Evolutionary conservation across 495 filamentous ascomycete species (phyloP).

Genomic region (Achaetomiella virescens): DNA sequence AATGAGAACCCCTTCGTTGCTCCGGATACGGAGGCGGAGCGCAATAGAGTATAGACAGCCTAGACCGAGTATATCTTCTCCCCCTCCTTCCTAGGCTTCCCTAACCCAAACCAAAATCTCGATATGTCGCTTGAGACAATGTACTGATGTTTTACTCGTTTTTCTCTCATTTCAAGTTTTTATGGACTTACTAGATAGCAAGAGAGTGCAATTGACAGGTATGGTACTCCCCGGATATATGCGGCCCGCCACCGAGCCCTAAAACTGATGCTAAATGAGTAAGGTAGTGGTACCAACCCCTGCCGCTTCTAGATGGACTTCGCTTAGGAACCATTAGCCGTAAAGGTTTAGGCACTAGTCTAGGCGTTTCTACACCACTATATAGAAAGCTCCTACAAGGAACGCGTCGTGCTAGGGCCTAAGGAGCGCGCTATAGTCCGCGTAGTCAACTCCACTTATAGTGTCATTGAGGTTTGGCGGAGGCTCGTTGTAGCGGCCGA

Average conservation of each 20-base stretch:
- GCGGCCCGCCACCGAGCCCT: not conserved
- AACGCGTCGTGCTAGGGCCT: not conserved
- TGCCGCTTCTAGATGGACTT: constrained; percentile 1
- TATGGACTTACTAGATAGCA: not conserved
- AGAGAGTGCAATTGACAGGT: not conserved
- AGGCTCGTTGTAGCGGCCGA: not conserved
- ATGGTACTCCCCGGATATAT: not conserved
- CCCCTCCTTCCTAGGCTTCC: not conserved
- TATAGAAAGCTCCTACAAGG: not conserved
- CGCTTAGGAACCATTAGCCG: not conserved
- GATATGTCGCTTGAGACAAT: not conserved
- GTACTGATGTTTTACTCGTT: not conserved
- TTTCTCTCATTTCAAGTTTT: not conserved
- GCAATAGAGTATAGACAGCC: not conserved
- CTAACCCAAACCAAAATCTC: not conserved
- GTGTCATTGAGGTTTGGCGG: constrained; percentile 1
- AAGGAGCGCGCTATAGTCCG: constrained; percentile 1
- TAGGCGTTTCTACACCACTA: not conserved
- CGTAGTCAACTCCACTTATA: constrained; percentile 1
- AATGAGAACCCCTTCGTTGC: not conserved
- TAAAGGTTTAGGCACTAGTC: not conserved
- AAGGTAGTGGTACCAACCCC: not conserved
- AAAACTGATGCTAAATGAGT: not conserved
- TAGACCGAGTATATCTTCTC: not conserved
- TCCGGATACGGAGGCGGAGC: not conserved